Base-by-base conservation (phyloP, 345 rosid genomes). In the Diplotaxis tenuifolia region DNA sequence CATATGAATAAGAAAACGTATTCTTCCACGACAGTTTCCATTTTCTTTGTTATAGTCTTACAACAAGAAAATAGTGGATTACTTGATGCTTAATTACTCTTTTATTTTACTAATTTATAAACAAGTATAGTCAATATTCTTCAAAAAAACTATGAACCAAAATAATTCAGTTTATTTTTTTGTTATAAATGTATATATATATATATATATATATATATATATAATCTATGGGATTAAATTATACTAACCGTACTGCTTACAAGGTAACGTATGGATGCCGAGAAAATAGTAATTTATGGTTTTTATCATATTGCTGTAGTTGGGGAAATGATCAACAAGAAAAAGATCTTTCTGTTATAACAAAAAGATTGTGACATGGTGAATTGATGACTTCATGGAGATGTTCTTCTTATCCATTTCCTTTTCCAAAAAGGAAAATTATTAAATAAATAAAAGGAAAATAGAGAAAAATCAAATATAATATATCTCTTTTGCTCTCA, bases 331-430 rank as follows among this genome's bases (percentile, higher is more conserved):
- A 50, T 19, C 23, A 22, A 21, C 21, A 23, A 5, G 8, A 34
- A 62, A 8, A 34, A 36, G 55, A 50, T 67, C 18, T 68, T 68
- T 62, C 70, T 54, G 70, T 75, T 75, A 62, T 9, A 75, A 75
- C 70, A 45, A 45, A 75, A 20, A 62, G 28, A 56, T 62, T 22
- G 40, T 40, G 61, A 63, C 31, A 62, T 60, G 29, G 54, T 60
- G 62, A 53, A 55, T 32, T 56, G 71, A 56, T 63, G 75, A 70
- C 75, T 70, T 64, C 79, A 76, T 63, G 21, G 22, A 76, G 36
- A 70, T 70, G 21, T 70, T 63, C 65, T 31, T 76, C 75, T 70
- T 76, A 76, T 76, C 80, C 80, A 70, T 64, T 76, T 76, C 31
- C 49, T 68, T 60, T 49, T 55, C 32, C n/a, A 7, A 36, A 57